Evolutionary conservation across 2,329 filamentous ascomycete genomes (phyloP).

Genomic region (Colletotrichum siamense): DNA sequence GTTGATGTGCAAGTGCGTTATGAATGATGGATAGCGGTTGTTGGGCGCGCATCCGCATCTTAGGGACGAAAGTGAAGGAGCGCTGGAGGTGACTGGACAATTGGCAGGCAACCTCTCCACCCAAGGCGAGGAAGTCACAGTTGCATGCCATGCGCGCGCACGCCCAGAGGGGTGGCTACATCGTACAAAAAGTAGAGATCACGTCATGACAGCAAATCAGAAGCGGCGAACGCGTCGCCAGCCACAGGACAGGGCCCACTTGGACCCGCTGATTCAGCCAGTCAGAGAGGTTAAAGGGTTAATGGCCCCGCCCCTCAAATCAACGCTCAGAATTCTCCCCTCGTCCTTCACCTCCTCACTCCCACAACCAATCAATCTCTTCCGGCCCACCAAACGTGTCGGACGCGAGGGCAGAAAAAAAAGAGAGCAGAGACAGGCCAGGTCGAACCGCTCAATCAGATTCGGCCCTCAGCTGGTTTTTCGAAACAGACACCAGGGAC

Average conservation of each 20-base stretch:
- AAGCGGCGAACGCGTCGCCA: not conserved
- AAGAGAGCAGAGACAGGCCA: conserved; percentile 10
- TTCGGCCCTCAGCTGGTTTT: conserved; percentile 23
- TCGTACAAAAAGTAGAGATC: not conserved
- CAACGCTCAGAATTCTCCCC: conserved; percentile 53
- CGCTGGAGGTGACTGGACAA: not conserved
- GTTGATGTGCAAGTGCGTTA: not conserved
- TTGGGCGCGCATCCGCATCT: not conserved
- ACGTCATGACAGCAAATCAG: conserved; percentile 26
- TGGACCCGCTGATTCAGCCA: conserved; percentile 51
- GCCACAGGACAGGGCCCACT: conserved; percentile 37
- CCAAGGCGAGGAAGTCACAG: not conserved
- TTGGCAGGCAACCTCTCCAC: not conserved
- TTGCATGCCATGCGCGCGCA: not conserved
- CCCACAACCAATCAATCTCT: conserved; percentile 55
- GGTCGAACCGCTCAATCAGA: conserved; percentile 33
- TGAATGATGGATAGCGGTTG: not conserved
- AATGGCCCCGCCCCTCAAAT: conserved; percentile 55
- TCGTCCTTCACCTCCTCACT: conserved; percentile 45
- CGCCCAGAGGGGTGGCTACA: not conserved
- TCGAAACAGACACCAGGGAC: conserved; percentile 16
- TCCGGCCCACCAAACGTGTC: conserved; percentile 39
- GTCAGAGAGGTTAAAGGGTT: conserved; percentile 51
- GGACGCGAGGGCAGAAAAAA: conserved; percentile 24
- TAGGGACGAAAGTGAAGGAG: not conserved